Conservation (phyloP, 192 early-diverging fungal species). For the Entrophospora sp. region DNA sequence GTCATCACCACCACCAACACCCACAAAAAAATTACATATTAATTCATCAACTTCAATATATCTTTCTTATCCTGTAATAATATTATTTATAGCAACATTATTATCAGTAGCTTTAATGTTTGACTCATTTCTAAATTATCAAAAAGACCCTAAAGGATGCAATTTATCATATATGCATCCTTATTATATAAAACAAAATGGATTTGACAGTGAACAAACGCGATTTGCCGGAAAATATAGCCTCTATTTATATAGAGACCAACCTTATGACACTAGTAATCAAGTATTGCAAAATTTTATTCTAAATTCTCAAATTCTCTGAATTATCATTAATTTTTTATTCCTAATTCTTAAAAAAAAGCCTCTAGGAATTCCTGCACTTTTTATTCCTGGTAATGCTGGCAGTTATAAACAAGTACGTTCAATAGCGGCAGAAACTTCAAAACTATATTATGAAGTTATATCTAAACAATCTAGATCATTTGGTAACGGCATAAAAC, state of each 20-base stretch:
- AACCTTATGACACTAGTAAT: conserved; percentile 39
- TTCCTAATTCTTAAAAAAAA: too few species aligned
- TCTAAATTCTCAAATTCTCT: too few species aligned
- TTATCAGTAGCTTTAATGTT: conserved; percentile 22
- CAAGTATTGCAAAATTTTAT: too few species aligned
- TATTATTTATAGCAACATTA: conserved; percentile 25
- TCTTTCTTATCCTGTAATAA: not conserved
- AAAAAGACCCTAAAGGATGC: conserved; percentile 50
- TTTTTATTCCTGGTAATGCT: conserved; percentile 94
- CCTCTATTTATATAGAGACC: conserved; percentile 69
- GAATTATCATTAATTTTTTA: too few species aligned
- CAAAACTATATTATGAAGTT: conserved; percentile 46
- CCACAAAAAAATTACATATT: too few species aligned
- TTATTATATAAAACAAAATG: conserved; percentile 35
- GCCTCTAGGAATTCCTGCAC: conserved; percentile 69
- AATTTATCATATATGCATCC: conserved; percentile 47
- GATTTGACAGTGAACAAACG: conserved; percentile 43
- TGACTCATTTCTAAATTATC: conserved; percentile 61
- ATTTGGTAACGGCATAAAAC: conserved; percentile 25
- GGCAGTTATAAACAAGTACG: conserved; percentile 86
- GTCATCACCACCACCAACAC: too few species aligned
- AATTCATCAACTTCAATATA: conserved; percentile 15
- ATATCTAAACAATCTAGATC: conserved; percentile 19
- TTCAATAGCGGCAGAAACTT: conserved; percentile 70
- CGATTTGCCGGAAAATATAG: conserved; percentile 66